These are phyloP conservation scores for Hyphochytrium catenoides DNA, from an alignment of 352 stramenopile species.

Conservation along the genomic window DNA sequence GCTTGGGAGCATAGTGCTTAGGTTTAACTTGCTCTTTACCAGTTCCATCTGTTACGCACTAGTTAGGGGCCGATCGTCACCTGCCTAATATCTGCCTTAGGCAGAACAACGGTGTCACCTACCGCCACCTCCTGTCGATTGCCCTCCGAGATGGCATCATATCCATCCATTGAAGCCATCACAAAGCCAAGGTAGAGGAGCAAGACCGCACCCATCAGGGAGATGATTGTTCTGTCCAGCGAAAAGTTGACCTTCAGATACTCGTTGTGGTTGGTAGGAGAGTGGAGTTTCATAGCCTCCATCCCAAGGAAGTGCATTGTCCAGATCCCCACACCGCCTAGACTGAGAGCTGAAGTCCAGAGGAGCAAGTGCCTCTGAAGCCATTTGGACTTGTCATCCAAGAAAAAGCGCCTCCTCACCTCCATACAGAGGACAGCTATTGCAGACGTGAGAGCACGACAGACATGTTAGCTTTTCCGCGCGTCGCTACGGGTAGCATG, in stretches of 20 bases:
- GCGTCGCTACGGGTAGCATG: too few species aligned
- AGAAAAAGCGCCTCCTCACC: too few species aligned
- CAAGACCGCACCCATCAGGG: conserved; percentile 21
- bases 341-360: conserved; percentile 13
- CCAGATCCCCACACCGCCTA: conserved; percentile 38
- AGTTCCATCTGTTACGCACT: conserved; percentile 21
- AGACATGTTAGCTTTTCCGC: too few species aligned
- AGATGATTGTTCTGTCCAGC: conserved; percentile 21
- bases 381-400: conserved; percentile 14
- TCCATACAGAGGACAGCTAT: too few species aligned
- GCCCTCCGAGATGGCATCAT: conserved; percentile 9
- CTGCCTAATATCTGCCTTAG: conserved; percentile 17
- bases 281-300: conserved; percentile 21
- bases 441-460: too few species aligned
- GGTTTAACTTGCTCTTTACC: conserved; percentile 20
- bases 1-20: not conserved
- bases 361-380: conserved; percentile 17
- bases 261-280: conserved; percentile 12
- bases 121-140: conserved; percentile 8
- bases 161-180: conserved; percentile 25
- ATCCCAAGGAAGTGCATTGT: conserved; percentile 46
- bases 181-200: conserved; percentile 26
- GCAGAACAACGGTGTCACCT: conserved; percentile 13
- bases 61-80: too few species aligned
- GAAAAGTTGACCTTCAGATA: conserved; percentile 23